Evolutionary conservation across 768 basidiomycete species (phyloP).

Genomic region (Lactarius pseudohatsudake): DNA sequence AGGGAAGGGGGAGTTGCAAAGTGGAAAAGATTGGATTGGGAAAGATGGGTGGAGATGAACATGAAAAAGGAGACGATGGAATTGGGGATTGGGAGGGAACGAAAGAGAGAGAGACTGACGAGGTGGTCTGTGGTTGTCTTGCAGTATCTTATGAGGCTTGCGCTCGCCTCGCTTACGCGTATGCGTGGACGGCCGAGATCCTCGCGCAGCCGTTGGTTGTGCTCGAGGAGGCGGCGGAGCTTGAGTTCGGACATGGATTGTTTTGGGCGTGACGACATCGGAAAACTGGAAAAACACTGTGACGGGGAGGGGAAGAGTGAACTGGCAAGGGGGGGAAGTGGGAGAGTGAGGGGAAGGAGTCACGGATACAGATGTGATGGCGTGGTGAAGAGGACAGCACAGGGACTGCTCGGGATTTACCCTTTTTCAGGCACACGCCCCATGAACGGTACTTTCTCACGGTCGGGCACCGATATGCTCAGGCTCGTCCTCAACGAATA

Average conservation of each 20-base stretch:
- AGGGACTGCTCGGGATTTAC: background rate
- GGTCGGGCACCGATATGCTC: background rate
- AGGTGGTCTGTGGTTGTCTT: constrained; percentile 72
- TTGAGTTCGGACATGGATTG: constrained; percentile 82
- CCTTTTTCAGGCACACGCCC: background rate
- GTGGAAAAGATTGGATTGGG: background rate
- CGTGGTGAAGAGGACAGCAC: constrained; percentile 2
- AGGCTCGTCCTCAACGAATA: background rate
- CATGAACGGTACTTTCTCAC: background rate
- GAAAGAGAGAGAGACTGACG: constrained; percentile 38
- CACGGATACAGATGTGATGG: background rate
- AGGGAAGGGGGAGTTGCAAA: background rate
- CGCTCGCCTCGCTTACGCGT: constrained; percentile 69
- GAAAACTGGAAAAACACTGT: too few species aligned
- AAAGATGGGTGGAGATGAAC: background rate
- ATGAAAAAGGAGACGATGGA: background rate
- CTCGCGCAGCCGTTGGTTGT: constrained; percentile 69
- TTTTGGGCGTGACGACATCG: constrained; percentile 62
- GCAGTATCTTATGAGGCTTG: constrained; percentile 71
- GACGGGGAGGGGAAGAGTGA: background rate
- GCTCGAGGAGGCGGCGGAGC: constrained; percentile 70
- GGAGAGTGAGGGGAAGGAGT: background rate
- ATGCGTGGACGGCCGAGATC: constrained; percentile 71
- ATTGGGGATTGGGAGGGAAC: background rate
- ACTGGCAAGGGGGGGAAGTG: background rate